A percentile compares a stretch with the other conserved stretches of the same genome.
Conservation (phyloP, 306 rosid species). For the Prunus fruticosa region DNA sequence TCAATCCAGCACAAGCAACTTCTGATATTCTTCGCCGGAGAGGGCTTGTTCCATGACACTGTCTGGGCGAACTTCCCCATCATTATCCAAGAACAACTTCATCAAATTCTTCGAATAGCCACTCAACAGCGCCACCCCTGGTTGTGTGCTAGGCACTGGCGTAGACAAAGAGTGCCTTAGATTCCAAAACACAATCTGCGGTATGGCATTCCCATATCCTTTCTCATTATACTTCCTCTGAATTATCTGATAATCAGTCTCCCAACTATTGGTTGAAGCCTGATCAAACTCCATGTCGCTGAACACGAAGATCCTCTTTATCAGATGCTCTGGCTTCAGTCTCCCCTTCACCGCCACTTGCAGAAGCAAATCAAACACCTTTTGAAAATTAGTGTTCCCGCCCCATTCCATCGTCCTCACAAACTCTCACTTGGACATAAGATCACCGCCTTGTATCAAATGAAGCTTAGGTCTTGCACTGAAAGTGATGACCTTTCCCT, state of each 20-base stretch:
- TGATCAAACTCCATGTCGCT: conserved; percentile 76
- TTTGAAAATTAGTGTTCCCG: conserved; percentile 51
- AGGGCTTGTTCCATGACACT: conserved; percentile 44
- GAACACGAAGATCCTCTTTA: conserved; percentile 60
- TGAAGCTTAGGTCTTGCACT: conserved; percentile 45
- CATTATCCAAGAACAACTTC: conserved; percentile 50
- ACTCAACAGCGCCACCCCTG: conserved; percentile 67
- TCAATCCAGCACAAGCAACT: conserved; percentile 44
- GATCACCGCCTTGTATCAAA: conserved; percentile 43
- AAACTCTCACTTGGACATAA: conserved; percentile 36
- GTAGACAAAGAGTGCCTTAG: conserved; percentile 52
- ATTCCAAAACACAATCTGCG: conserved; percentile 75
- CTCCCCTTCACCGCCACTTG: conserved; percentile 59
- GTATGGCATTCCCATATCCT: conserved; percentile 50
- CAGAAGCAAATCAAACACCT: conserved; percentile 55
- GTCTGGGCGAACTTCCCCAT: conserved; percentile 37
- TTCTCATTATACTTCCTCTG: conserved; percentile 43
- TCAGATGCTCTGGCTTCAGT: conserved; percentile 51
- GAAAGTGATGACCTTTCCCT: conserved; percentile 60
- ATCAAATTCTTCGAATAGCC: conserved; percentile 75
- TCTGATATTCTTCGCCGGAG: conserved; percentile 45
- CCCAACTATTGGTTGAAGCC: conserved; percentile 48
- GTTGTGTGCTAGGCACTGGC: conserved; percentile 42
- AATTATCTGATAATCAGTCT: conserved; percentile 64
- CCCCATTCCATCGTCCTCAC: conserved; percentile 44